Conservation (phyloP, 257 asterid species). For the Solanum gandarillasii region DNA sequence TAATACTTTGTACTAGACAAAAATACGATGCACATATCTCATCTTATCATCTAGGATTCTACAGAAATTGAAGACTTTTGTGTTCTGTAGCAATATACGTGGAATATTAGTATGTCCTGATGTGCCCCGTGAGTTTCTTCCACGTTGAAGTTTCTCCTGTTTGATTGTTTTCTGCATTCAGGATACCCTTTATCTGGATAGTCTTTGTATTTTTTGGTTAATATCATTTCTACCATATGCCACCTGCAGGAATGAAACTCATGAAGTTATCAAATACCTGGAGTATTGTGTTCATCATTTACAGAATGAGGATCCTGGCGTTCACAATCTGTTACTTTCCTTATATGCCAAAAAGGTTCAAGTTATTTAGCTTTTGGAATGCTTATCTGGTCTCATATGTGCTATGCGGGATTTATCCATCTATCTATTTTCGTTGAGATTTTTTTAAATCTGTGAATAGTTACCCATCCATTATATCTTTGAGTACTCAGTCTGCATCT, state of each 20-base stretch:
- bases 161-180: background rate
- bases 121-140: background rate
- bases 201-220: background rate
- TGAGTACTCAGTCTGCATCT: background rate
- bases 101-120: background rate
- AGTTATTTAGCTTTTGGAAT: conserved; percentile 7
- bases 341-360: conserved; percentile 86
- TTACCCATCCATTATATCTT: background rate
- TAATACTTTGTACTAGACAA: background rate
- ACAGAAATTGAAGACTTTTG: background rate
- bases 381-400: background rate
- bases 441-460: background rate
- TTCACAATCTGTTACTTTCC: conserved; percentile 85
- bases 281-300: conserved; percentile 84
- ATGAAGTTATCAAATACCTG: conserved; percentile 89
- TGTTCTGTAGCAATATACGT: background rate
- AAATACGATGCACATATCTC: background rate
- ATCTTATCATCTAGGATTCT: background rate
- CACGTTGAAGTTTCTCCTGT: background rate
- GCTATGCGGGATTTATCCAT: conserved; percentile 1
- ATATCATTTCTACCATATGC: background rate
- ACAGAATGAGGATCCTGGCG: conserved; percentile 96
- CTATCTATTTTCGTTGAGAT: background rate
- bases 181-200: background rate
- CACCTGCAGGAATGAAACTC: conserved; percentile 86